Percentiles rank a stretch among this genome's conserved stretches.
phyloP scores from a whole-genome alignment of 768 basidiomycete species.

The Macrolepiota albuminosa region DNA sequence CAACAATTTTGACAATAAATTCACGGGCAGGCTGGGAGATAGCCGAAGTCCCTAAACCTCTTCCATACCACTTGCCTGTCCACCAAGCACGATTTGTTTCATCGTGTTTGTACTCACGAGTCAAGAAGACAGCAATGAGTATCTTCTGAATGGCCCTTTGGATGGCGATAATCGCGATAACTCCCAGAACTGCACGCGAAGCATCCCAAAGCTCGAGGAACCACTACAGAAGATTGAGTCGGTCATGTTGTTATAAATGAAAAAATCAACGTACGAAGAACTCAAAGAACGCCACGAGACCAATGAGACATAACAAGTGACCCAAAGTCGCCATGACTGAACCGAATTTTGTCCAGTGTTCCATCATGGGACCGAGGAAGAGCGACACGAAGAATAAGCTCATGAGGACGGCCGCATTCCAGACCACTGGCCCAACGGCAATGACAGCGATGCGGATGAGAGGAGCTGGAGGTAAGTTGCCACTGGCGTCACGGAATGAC shows the following conservation, averaged over 20 bases:
- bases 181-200: conserved; percentile 92
- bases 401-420: conserved; percentile 88
- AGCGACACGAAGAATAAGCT: conserved; percentile 88
- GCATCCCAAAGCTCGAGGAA: conserved; percentile 95
- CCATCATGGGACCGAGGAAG: conserved; percentile 87
- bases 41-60: conserved; percentile 81
- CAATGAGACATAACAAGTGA: conserved; percentile 77
- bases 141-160: conserved; percentile 94
- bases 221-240: conserved; percentile 53
- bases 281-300: conserved; percentile 88
- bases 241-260: conserved; percentile 15
- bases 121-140: conserved; percentile 89
- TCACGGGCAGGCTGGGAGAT: conserved; percentile 96
- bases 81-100: conserved; percentile 99
- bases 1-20: conserved; percentile 97
- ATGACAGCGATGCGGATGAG: conserved; percentile 87
- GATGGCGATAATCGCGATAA: conserved; percentile 84
- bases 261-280: conserved; percentile 77
- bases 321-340: conserved; percentile 91
- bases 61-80: conserved; percentile 98
- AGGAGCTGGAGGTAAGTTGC: conserved; percentile 70
- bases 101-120: conserved; percentile 97
- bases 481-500: conserved; percentile 69
- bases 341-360: conserved; percentile 81
- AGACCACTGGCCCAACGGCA: conserved; percentile 88